Percentiles rank a stretch among this genome's conserved stretches.
These are phyloP conservation scores for Trichoderma gracile DNA, from an alignment of 2,329 filamentous ascomycete genomes.

Conservation along the genomic window DNA sequence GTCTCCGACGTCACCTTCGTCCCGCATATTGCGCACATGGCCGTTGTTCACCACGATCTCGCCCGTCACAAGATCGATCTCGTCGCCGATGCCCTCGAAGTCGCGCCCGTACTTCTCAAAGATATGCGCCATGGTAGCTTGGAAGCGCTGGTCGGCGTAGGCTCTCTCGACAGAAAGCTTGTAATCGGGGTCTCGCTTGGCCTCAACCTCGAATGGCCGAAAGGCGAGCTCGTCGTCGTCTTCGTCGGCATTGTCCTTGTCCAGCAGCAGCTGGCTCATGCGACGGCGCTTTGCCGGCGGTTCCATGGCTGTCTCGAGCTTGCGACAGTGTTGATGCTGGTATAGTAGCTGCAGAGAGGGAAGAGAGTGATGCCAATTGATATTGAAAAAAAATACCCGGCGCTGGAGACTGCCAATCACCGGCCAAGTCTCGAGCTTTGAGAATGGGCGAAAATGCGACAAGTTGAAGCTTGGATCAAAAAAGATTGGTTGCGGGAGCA, in stretches of 20 bases:
- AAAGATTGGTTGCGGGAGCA: slow-evolving; percentile 24
- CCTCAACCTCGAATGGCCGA: slow-evolving; percentile 49
- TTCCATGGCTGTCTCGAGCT: slow-evolving; percentile 50
- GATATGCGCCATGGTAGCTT: slow-evolving; percentile 82
- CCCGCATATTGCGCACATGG: slow-evolving; percentile 66
- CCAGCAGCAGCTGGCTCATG: slow-evolving; percentile 45
- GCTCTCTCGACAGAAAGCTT: slow-evolving; percentile 63
- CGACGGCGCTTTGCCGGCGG: slow-evolving; percentile 62
- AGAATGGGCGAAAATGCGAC: slow-evolving; percentile 11
- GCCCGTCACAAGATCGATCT: slow-evolving; percentile 82
- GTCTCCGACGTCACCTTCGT: slow-evolving; percentile 52
- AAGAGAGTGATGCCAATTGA: slow-evolving; percentile 1
- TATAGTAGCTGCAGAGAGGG: not conserved
- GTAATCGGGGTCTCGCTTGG: slow-evolving; percentile 53
- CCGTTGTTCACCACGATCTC: slow-evolving; percentile 89
- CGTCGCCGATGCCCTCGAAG: slow-evolving; percentile 81
- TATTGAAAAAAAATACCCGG: slow-evolving; percentile 6
- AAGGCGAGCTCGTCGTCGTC: slow-evolving; percentile 52
- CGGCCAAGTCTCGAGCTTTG: not conserved
- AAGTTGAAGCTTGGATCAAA: slow-evolving; percentile 6
- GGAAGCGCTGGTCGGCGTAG: slow-evolving; percentile 69
- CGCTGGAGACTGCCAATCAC: not conserved
- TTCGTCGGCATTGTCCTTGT: slow-evolving; percentile 39
- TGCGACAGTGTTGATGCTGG: not conserved
- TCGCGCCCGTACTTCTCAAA: slow-evolving; percentile 86